Conservation (phyloP, 768 basidiomycete genomes). For the Cystofilobasidium ferigula region DNA sequence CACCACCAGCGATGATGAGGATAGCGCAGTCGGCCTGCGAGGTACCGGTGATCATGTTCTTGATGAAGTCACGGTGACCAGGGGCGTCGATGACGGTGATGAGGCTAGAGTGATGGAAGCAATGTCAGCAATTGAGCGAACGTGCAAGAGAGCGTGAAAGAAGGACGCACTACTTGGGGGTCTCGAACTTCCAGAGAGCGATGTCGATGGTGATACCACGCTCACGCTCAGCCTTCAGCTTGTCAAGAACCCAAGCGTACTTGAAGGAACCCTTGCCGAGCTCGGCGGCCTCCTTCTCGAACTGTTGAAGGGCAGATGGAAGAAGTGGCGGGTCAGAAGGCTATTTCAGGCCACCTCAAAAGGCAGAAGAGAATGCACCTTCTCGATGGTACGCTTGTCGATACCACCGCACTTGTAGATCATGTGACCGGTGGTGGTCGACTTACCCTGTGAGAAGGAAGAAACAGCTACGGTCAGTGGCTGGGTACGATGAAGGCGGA, state of each 20-base stretch:
- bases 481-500: not conserved
- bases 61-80: constrained; percentile 99
- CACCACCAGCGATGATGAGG: constrained; percentile 98
- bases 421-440: constrained; percentile 99
- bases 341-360: not conserved
- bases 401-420: constrained; percentile 97
- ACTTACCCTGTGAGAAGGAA: constrained; percentile 56
- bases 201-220: constrained; percentile 99
- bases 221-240: constrained; percentile 99
- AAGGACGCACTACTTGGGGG: constrained; percentile 57
- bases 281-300: constrained; percentile 99
- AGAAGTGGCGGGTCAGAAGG: not conserved
- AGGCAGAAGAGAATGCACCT: constrained; percentile 8
- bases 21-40: constrained; percentile 98
- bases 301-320: constrained; percentile 48
- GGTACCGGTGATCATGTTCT: constrained; percentile 99
- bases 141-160: not conserved
- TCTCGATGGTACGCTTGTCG: constrained; percentile 97
- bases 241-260: constrained; percentile 99
- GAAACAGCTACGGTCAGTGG: not conserved
- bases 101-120: constrained; percentile 41
- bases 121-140: constrained; percentile 18
- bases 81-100: constrained; percentile 85
- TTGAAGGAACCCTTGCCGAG: constrained; percentile 99
- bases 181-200: constrained; percentile 92